phyloP scores from a whole-genome alignment of 2,329 filamentous ascomycete species.

The Aspergillus tubingensis region DNA sequence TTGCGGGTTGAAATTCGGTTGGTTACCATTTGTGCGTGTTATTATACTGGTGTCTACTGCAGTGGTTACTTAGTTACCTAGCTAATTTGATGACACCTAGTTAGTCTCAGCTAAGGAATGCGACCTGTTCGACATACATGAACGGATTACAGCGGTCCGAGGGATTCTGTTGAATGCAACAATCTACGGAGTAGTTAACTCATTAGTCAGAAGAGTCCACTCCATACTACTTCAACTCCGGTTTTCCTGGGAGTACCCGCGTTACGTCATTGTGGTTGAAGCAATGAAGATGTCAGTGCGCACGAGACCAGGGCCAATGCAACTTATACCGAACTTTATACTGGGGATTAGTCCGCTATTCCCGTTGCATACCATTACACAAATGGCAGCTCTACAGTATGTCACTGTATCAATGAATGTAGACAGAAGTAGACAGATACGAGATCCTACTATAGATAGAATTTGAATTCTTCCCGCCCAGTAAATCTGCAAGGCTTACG shows the following conservation, averaged over 20 bases:
- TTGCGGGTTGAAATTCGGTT: neutral
- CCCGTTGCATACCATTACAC: neutral
- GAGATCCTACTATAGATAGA: neutral
- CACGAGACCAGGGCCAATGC: slow-evolving; percentile 2
- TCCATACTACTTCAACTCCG: neutral
- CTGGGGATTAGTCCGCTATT: neutral
- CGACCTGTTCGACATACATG: neutral
- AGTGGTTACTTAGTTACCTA: too few relatives aligned
- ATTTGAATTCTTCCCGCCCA: neutral
- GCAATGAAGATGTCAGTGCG: slow-evolving; percentile 11
- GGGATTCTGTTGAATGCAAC: neutral
- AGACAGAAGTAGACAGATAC: neutral
- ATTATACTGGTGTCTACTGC: neutral
- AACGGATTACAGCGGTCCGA: slow-evolving; percentile 6
- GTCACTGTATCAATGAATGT: too few relatives aligned
- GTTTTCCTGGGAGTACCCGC: neutral
- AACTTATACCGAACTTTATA: slow-evolving; percentile 1
- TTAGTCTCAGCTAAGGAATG: neutral
- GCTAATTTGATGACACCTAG: neutral
- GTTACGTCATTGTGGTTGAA: slow-evolving; percentile 7
- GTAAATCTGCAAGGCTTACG: neutral
- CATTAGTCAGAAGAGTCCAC: too few relatives aligned
- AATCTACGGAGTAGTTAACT: too few relatives aligned
- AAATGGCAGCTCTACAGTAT: neutral
- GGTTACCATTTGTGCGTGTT: neutral